Evolutionary conservation across 1,284 basidiomycete species (phyloP), one percentile per base, ranked within the genome.

Genomic region (Puccinia hordei): DNA sequence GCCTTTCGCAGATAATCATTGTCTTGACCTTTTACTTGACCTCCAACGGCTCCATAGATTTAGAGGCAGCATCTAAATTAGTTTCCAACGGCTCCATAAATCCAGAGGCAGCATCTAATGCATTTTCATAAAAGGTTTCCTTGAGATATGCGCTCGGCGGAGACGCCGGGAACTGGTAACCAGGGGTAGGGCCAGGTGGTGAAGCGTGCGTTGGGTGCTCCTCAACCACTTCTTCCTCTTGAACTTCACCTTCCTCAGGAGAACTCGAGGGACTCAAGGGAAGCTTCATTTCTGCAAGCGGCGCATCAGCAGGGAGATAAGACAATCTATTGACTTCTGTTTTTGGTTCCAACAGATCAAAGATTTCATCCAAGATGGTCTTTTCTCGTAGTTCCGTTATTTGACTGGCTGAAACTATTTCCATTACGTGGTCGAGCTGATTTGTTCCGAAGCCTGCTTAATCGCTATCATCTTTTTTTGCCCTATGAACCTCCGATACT

Each of bases 181-280:
- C 63, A 15, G 41, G 41, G n/a, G n/a, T 66, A 24, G 49, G 49
- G 17, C 46, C 30, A 53, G 68, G 24, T n/a, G 49, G 68, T 53
- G 33, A 22, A 46, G 10, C 33, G 6, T 71, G 68, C 0, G 49
- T n/a, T n/a, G 68, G 27, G 10, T 1, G 68, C 22, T 71, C 22
- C 2, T 35, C 44, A 22, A 24, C 15, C 19, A 13, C 24, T 71
- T 55, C 33, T 38, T 55, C 68, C 44, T 69, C 66, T 35, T 53
- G 46, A 24, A 55, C 30, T 55, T 71, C 68, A 13, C 46, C 68
- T 71, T 51, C 68, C 49, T 71, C 68, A 17, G 68, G 68, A 53
- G 68, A 17, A 71, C 51, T 71, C 8, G 68, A 71, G 30, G n/a
- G n/a, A n/a, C n/a, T n/a, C n/a, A n/a, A n/a, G n/a, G 51, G 17